phyloP scores from a whole-genome alignment of 2,329 filamentous ascomycete genomes.

The Microsporum canis region DNA sequence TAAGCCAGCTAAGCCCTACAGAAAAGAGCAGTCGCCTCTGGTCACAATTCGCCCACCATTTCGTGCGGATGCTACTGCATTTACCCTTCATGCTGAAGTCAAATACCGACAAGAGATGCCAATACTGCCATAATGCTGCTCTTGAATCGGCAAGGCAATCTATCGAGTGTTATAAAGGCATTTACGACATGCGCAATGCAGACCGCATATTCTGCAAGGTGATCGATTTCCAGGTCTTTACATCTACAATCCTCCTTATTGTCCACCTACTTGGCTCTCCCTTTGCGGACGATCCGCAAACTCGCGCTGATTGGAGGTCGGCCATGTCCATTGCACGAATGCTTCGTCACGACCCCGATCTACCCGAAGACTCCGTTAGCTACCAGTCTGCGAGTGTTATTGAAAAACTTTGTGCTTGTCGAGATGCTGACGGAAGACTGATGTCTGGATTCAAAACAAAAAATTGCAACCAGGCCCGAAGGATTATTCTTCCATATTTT shows the following conservation, averaged over 20 bases:
- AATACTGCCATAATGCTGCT: conserved; percentile 29
- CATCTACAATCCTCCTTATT: conserved; percentile 34
- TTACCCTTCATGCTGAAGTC: conserved; percentile 38
- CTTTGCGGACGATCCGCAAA: neutral
- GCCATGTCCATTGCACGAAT: conserved; percentile 25
- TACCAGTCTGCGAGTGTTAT: conserved; percentile 33
- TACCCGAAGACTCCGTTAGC: conserved; percentile 34
- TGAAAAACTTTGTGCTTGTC: conserved; percentile 26
- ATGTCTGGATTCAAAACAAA: neutral
- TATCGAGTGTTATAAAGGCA: conserved; percentile 28
- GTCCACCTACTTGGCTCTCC: conserved; percentile 32
- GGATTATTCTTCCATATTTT: conserved; percentile 38
- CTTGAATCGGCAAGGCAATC: conserved; percentile 35
- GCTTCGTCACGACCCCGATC: conserved; percentile 24
- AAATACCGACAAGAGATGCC: conserved; percentile 26
- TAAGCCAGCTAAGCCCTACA: conserved; percentile 19
- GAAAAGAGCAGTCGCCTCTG: conserved; percentile 19
- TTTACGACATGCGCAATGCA: conserved; percentile 17
- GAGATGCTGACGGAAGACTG: conserved; percentile 12
- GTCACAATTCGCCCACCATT: conserved; percentile 32
- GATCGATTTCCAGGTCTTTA: conserved; percentile 40
- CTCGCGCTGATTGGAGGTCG: conserved; percentile 21
- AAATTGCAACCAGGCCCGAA: conserved; percentile 10
- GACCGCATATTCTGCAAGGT: conserved; percentile 34
- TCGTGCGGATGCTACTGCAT: conserved; percentile 33